Conservation (phyloP, 2,329 filamentous ascomycete genomes). For the Didymosphaeria variabile region DNA sequence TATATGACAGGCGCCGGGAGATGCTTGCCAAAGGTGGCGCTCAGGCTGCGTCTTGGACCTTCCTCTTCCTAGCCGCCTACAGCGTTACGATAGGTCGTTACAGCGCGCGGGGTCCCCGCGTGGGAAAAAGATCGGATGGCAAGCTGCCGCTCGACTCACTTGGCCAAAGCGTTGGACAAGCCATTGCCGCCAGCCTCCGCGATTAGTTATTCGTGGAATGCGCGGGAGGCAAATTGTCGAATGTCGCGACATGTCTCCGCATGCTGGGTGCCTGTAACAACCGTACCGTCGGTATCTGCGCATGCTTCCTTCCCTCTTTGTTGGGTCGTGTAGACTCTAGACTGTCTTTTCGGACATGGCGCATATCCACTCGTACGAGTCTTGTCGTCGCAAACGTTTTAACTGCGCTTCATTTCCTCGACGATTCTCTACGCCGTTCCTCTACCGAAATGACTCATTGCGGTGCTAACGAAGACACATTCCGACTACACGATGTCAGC, state of each 20-base stretch:
- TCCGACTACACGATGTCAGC: background rate
- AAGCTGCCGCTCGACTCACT: conserved; percentile 1
- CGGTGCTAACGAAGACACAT: background rate
- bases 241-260: background rate
- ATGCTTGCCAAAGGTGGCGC: conserved; percentile 2
- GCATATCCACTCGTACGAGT: background rate
- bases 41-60: background rate
- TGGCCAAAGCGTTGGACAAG: conserved; percentile 1
- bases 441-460: background rate
- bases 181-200: background rate
- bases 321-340: background rate
- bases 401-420: background rate
- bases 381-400: background rate
- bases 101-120: conserved; percentile 12
- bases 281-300: background rate
- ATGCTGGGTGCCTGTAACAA: background rate
- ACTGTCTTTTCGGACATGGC: background rate
- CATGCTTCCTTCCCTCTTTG: background rate
- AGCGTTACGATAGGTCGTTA: background rate
- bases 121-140: background rate
- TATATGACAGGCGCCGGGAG: background rate
- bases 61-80: conserved; percentile 3
- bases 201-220: background rate
- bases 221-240: background rate
- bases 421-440: background rate